These are phyloP conservation scores for Aphanomyces euteiches DNA, from an alignment of 352 stramenopile genomes.

Conservation along the genomic window DNA sequence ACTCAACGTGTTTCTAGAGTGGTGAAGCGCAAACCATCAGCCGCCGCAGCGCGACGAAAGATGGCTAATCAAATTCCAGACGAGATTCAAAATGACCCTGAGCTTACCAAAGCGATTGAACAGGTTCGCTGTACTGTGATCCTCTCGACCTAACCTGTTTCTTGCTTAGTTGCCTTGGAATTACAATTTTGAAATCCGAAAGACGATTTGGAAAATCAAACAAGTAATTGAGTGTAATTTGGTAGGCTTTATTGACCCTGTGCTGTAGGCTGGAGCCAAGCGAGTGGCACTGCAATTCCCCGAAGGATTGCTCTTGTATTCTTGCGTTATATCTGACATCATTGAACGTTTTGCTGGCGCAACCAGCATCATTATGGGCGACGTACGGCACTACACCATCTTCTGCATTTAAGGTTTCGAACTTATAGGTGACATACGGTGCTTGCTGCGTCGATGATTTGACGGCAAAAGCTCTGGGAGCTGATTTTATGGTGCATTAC, in stretches of 20 bases:
- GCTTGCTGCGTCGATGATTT: constrained; percentile 99
- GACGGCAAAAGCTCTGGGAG: constrained; percentile 91
- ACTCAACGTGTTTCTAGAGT: constrained; percentile 2
- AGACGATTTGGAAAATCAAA: constrained; percentile 96
- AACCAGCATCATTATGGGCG: constrained; percentile 93
- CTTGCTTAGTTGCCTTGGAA: constrained; percentile 88
- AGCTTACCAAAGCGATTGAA: constrained; percentile 90
- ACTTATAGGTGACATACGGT: constrained; percentile 91
- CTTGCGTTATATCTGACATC: constrained; percentile 97
- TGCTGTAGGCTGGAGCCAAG: constrained; percentile 57
- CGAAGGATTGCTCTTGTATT: constrained; percentile 97
- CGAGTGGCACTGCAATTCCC: constrained; percentile 98
- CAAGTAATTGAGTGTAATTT: constrained; percentile 37
- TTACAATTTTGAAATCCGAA: constrained; percentile 99
- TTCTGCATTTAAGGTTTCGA: no score
- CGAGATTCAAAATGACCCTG: constrained; percentile 83
- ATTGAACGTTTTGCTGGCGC: constrained; percentile 92
- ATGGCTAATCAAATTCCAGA: constrained; percentile 88
- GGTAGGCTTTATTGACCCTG: constrained; percentile 20
- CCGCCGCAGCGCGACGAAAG: constrained; percentile 52
- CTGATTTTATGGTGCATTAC: constrained; percentile 99
- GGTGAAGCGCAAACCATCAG: constrained; percentile 58
- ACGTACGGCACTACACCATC: constrained; percentile 65
- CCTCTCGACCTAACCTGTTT: neutral
- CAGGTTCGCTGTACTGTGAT: constrained; percentile 37